Conservation (phyloP, 2,329 filamentous ascomycete genomes). For the Fusarium anguioides region DNA sequence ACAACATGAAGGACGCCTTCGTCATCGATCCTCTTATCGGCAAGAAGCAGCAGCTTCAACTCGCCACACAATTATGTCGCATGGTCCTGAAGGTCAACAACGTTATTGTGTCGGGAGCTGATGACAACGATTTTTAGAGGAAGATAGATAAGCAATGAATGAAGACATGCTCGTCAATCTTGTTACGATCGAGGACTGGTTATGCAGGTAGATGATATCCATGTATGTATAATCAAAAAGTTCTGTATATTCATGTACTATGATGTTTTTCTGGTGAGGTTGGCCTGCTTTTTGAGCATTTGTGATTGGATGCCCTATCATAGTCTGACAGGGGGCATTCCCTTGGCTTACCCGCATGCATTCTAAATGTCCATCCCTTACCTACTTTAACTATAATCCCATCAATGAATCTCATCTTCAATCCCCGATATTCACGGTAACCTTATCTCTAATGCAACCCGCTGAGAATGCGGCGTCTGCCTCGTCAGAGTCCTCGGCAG, state of each 20-base stretch:
- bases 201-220: constrained; percentile 38
- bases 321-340: constrained; percentile 18
- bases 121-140: constrained; percentile 85
- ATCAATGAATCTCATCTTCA: not conserved
- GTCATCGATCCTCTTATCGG: constrained; percentile 98
- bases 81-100: constrained; percentile 99
- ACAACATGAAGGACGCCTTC: constrained; percentile 98
- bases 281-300: not conserved
- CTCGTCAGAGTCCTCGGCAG: not conserved
- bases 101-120: constrained; percentile 89
- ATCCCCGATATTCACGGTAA: no score
- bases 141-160: constrained; percentile 38
- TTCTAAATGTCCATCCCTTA: not conserved
- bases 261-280: not conserved
- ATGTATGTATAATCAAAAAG: constrained; percentile 34
- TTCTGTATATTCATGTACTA: constrained; percentile 11
- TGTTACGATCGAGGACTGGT: constrained; percentile 36
- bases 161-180: constrained; percentile 38
- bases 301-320: constrained; percentile 16
- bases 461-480: not conserved
- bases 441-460: not conserved
- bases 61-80: constrained; percentile 95
- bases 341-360: constrained; percentile 15
- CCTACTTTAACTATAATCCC: not conserved
- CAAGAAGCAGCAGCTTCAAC: constrained; percentile 95